Conservation (phyloP, 345 rosid species). For the Eucalyptus camaldulensis region DNA sequence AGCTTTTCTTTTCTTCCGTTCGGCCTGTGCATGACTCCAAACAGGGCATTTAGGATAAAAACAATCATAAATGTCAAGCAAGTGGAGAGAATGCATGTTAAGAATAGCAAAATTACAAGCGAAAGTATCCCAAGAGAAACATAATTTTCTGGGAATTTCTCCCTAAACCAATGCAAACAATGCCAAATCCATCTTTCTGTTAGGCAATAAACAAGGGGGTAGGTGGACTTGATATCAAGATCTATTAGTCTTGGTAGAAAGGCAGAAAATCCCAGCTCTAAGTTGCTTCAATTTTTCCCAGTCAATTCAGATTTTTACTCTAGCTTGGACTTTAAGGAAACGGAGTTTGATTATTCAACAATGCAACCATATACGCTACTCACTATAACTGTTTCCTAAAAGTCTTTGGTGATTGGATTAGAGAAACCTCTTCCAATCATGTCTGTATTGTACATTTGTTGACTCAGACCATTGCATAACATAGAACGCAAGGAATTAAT, state of each 20-base stretch:
- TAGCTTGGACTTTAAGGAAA: neutral
- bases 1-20: constrained; percentile 86
- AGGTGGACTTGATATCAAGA: neutral
- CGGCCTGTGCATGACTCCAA: constrained; percentile 35
- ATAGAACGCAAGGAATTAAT: neutral
- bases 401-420: neutral
- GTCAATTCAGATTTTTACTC: neutral
- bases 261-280: neutral
- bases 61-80: neutral
- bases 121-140: neutral
- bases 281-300: neutral
- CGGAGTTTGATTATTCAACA: neutral
- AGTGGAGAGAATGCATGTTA: neutral
- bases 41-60: neutral
- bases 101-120: neutral
- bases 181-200: neutral
- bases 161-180: neutral
- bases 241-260: neutral
- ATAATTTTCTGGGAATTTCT: neutral
- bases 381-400: neutral
- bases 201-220: neutral
- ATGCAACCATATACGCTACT: neutral
- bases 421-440: neutral
- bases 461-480: neutral
- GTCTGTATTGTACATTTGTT: neutral